Base-by-base conservation (phyloP, 2,329 filamentous ascomycete species). In the Clonostachys rosea region DNA sequence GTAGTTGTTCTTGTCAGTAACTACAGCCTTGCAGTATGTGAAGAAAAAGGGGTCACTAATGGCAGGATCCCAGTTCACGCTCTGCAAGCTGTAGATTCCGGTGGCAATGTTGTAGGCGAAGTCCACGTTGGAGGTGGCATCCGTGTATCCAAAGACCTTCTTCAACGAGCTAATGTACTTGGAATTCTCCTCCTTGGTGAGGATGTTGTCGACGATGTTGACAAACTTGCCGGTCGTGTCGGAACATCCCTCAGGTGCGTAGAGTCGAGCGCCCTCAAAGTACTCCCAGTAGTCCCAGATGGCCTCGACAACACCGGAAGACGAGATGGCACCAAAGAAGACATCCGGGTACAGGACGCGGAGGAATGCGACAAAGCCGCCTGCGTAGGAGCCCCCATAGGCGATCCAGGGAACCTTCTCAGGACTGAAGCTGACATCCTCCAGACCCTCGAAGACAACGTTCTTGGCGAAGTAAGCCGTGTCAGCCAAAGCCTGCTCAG, bases 361-460 rank as follows among this genome's bases (percentile, higher is more conserved):
- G 36, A 90, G 65, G 56, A 95, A 86, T 0, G 90, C 88, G 10
- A 83, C 86, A 54, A 91, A 87, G 0, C 84, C 85, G 5, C 90
- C 90, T 0, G 89, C 87, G 58, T 95, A 95, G 0, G 86, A 91
- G 2, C 89, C 89, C 2, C 90, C 90, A 51, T 95, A 95, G 0
- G 82, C 81, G 49, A 95, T 84, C 68, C 85, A 94, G 0, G 89
- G 79, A 0, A 81, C 83, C 5, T 71, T 74, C 1, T 78, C 69
- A 0, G 87, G 79, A 1, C 80, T 89, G 39, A 92, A 66, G 52
- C 90, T 77, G 20, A 76, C 58, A 51, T 87, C 66, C 58, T 88
- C 83, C 8, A 90, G 66, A 0, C 88, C 88, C 0, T 80, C 73
- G 51, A 91, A 91, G 44, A 81, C 70, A 40, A 91, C 74, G 54